Evolutionary conservation across 768 basidiomycete genomes (phyloP), one percentile per base, ranked within the genome.

Genomic region (Tricholoma terreum): DNA sequence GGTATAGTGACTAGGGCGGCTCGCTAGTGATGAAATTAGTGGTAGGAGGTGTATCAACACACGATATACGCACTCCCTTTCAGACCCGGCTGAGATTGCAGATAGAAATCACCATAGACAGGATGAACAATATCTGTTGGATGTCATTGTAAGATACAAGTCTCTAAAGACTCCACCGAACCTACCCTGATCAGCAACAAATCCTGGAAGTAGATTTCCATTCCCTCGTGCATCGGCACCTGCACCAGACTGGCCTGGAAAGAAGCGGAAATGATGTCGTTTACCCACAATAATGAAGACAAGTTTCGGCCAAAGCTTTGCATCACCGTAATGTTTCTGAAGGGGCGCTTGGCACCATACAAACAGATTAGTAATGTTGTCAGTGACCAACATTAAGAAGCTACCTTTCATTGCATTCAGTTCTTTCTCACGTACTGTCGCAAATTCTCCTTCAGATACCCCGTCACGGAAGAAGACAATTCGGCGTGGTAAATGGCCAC

Each of bases 251-350:
- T 61, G 54, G 6, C 52, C 52, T 0, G 84, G 84, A 75, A 87
- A 87, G 69, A 87, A 85, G n/a, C 72, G 34, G 69, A 63, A 79
- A 66, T 64, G 78, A 71, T 72, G 80, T 65, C 57, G 74, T 64
- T 87, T 87, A 4, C 84, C 85, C 8, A 87, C 85, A 30, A 87
- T 70, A 31, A 87, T 77, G 30, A 86, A 75, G 0, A 81, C 84
- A 19, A 87, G 75, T 34, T 71, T 74, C 0, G 82, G 78, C 15
- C 72, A 83, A 71, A 19, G 67, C 63, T 0, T 76, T 49, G 73
- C 67, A 4, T 36, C 54, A 53, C 80, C 81, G 21, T 83, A 82
- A 33, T 38, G 77, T 76, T 67, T 21, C 24, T 38, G 31, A 27
- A 58, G 24, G 1, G 55, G 43, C 3, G 1, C 65, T 63, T 45